Base-by-base conservation (phyloP, 441 rosid species). In the Macaranga tanarius region DNA sequence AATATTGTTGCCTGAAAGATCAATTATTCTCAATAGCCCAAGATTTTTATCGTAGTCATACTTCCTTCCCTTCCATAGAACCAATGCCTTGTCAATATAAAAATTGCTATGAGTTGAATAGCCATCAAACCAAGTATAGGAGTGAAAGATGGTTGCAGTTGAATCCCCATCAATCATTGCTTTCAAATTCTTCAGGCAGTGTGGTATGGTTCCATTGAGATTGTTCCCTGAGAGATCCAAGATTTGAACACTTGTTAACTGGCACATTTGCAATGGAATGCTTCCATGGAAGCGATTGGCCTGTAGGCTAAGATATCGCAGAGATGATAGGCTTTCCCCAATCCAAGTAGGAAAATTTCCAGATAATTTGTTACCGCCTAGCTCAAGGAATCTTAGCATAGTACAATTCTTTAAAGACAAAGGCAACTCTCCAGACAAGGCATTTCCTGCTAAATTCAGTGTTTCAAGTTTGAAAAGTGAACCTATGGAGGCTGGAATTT, bases 341-440 rank as follows among this genome's bases (percentile, higher is more conserved):
- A 72, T 50, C 69, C 75, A 62, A 51, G 10, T 2, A 0, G 75
- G 75, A 34, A 72, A 1, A 5, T 13, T 63, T 51, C 61, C 75
- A 0, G 68, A 48, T 19, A 62, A 9, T 20, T 15, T 13, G 10
- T 61, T 61, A 10, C 34, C 23, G 4, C 61, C 25, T 0, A 72
- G 68, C 19, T 72, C 69, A 23, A 72, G 1, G 12, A 72, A 52
- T 50, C n/a, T 40, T 60, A 72, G 34, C 22, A 0, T 28, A 1
- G 34, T 51, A 12, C 75, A 72, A 16, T 72, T 62, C 10, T 47
- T 62, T 48, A 72, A 40, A 20, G 75, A 62, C 23, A 50, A 10
- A 2, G 75, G 62, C 5, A 62, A 61, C 4, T 63, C 69, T 51
- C 75, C 75, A 1, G 13, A 38, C 1, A 62, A 40, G 7, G 8